Percentiles rank a stretch among this genome's conserved stretches.
Conservation (phyloP, 257 asterid species). For the Marsdenia floribunda region DNA sequence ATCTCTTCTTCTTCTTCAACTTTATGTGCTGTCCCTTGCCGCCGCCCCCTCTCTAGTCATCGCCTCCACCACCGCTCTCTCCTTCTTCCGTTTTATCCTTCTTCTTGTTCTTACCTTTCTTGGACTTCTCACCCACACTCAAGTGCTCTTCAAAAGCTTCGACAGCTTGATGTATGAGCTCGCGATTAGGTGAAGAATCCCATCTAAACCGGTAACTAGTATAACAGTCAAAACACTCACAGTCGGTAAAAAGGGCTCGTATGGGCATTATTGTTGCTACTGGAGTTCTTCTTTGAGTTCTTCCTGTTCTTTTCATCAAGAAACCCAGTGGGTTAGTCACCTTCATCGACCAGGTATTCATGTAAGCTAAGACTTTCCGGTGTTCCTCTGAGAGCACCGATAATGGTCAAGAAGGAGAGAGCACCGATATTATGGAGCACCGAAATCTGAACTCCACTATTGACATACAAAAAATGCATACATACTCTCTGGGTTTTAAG, state of each 20-base stretch:
- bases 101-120: too few relatives aligned
- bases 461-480: too few relatives aligned
- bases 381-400: conserved; percentile 50
- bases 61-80: too few relatives aligned
- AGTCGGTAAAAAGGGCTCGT: conserved; percentile 45
- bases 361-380: conserved; percentile 58
- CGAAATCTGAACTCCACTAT: conserved; percentile 1
- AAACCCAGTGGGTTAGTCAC: conserved; percentile 29
- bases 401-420: conserved; percentile 43
- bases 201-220: conserved; percentile 67
- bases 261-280: conserved; percentile 9
- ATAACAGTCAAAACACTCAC: conserved; percentile 71
- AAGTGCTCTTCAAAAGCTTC: conserved; percentile 75
- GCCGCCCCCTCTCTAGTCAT: too few relatives aligned
- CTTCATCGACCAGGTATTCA: conserved; percentile 66
- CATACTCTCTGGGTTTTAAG: background rate
- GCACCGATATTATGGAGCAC: too few relatives aligned
- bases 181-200: conserved; percentile 76
- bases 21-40: too few relatives aligned
- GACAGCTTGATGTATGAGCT: conserved; percentile 66
- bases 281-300: too few relatives aligned
- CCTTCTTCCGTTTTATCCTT: conserved; percentile 47
- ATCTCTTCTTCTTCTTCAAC: too few relatives aligned
- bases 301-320: too few relatives aligned
- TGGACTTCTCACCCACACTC: conserved; percentile 28